Evolutionary conservation across 192 early-diverging fungal genomes (phyloP).

Genomic region (Pilobolus umbonatus): DNA sequence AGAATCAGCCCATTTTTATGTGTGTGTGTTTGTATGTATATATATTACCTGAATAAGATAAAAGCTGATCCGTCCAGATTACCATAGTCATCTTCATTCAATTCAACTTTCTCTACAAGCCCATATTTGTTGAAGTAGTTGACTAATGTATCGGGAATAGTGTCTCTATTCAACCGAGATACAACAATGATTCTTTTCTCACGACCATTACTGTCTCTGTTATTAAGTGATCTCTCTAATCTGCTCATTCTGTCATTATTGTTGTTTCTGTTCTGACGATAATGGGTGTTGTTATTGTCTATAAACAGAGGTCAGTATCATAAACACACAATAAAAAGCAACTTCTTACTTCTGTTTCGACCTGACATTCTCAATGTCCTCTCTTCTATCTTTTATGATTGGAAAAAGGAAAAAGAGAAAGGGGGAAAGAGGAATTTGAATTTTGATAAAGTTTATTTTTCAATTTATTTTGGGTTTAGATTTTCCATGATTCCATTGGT

Average conservation of each 20-base stretch:
- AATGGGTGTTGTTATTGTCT: not conserved
- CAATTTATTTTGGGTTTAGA: too few species aligned
- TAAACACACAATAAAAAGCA: not conserved
- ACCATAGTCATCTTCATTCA: conserved; percentile 9
- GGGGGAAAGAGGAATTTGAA: not conserved
- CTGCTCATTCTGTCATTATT: not conserved
- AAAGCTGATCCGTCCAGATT: conserved; percentile 5
- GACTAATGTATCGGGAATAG: not conserved
- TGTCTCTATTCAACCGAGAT: not conserved
- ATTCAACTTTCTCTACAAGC: not conserved
- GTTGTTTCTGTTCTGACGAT: not conserved
- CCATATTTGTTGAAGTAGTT: conserved; percentile 8
- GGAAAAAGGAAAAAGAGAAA: not conserved
- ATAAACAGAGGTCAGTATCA: too few species aligned
- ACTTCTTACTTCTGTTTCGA: too few species aligned
- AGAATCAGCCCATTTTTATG: not conserved
- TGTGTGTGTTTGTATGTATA: not conserved
- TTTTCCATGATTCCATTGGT: not conserved
- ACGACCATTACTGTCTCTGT: not conserved
- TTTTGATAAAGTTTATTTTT: too few species aligned
- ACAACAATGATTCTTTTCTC: not conserved
- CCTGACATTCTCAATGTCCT: too few species aligned
- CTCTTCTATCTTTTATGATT: too few species aligned
- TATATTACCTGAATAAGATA: conserved; percentile 18
- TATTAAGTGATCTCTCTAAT: too few species aligned